Conservation (phyloP, 2,329 filamentous ascomycete species). For the Aspergillus sp. region DNA sequence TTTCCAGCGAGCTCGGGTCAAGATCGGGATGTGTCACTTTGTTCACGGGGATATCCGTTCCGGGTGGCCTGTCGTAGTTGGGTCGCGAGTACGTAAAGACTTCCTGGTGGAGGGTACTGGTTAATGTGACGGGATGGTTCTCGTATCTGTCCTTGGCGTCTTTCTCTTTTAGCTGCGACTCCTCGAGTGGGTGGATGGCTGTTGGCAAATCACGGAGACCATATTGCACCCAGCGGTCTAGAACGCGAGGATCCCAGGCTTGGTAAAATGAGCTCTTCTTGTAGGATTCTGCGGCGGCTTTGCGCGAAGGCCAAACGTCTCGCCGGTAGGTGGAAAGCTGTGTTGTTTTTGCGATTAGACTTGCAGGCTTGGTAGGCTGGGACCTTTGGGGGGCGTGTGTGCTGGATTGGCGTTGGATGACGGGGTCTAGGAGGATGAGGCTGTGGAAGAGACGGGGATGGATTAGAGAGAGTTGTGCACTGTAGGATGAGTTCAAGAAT, state of each 20-base stretch:
- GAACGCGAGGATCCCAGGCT: slow-evolving; percentile 71
- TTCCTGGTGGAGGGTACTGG: slow-evolving; percentile 82
- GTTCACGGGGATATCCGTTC: slow-evolving; percentile 29
- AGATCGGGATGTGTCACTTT: slow-evolving; percentile 42
- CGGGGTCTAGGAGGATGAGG: slow-evolving; percentile 76
- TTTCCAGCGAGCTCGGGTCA: slow-evolving; percentile 21
- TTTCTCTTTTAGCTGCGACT: slow-evolving; percentile 7
- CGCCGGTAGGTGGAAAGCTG: slow-evolving; percentile 63
- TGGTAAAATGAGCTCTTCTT: slow-evolving; percentile 67
- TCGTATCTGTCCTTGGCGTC: slow-evolving; percentile 4
- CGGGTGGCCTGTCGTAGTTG: slow-evolving; percentile 54
- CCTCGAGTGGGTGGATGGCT: slow-evolving; percentile 26
- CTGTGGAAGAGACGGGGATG: slow-evolving; percentile 74
- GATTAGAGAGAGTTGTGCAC: slow-evolving; percentile 61
- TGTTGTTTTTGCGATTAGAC: slow-evolving; percentile 30
- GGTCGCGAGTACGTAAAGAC: slow-evolving; percentile 51
- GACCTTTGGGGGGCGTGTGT: slow-evolving; percentile 24
- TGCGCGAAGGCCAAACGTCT: slow-evolving; percentile 73
- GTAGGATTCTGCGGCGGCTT: slow-evolving; percentile 62
- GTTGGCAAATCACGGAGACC: slow-evolving; percentile 73
- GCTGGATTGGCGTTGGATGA: slow-evolving; percentile 53
- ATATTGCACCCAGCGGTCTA: slow-evolving; percentile 65
- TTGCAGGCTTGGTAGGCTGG: slow-evolving; percentile 11
- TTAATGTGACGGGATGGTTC: slow-evolving; percentile 54
- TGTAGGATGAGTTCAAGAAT: slow-evolving; percentile 10